phyloP scores from a whole-genome alignment of 257 asterid species.

The Solanum chiquidenum region DNA sequence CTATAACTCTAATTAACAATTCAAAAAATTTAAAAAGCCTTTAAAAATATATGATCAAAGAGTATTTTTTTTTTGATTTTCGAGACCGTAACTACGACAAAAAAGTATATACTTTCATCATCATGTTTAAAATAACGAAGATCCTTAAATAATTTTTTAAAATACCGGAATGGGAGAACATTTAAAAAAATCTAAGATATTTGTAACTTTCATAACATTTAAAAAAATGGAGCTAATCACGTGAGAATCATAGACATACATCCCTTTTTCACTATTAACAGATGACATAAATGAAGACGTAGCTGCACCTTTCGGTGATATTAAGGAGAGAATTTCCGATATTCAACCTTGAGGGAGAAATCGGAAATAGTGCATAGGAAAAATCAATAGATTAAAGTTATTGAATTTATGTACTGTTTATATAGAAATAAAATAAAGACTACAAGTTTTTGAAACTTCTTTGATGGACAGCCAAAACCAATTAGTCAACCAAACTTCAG shows the following conservation, averaged over 20 bases:
- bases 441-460: not conserved
- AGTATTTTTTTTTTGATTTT: no score
- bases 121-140: no score
- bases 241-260: not conserved
- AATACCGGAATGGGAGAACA: no score
- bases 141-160: no score
- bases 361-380: not conserved
- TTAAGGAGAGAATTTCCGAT: constrained; percentile 28
- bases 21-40: no score
- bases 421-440: not conserved
- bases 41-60: no score
- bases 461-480: not conserved
- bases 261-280: not conserved
- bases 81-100: not conserved
- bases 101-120: not conserved
- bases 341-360: constrained; percentile 31
- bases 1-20: not conserved
- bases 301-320: constrained; percentile 33
- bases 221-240: no score
- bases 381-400: not conserved
- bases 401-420: not conserved
- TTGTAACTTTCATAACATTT: no score
- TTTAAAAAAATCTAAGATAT: no score
- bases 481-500: not conserved
- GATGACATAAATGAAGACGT: not conserved